Conservation (phyloP, 768 basidiomycete species). For the Collybia mongolica region DNA sequence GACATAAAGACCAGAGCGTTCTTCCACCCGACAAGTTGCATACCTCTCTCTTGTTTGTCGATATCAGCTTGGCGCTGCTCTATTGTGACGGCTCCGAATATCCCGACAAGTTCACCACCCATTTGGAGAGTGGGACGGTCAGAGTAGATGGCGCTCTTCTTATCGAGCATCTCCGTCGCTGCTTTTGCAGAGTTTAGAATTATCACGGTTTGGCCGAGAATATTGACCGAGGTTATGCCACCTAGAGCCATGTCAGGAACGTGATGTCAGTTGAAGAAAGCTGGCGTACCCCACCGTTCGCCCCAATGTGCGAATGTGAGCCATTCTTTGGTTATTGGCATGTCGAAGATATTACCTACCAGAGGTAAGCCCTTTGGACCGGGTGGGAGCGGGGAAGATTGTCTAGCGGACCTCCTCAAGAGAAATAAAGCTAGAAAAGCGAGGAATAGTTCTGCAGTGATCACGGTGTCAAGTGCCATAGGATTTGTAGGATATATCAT, state of each 20-base stretch:
- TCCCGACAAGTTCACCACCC: conserved; percentile 56
- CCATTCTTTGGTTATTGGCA: conserved; percentile 51
- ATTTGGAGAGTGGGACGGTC: conserved; percentile 56
- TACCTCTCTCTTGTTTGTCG: no score
- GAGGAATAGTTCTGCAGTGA: conserved; percentile 30
- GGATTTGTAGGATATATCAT: no score
- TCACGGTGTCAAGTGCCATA: conserved; percentile 7
- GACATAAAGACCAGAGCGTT: conserved; percentile 53
- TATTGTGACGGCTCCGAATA: no score
- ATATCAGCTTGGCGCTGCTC: no score
- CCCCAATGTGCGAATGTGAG: conserved; percentile 54
- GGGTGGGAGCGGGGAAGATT: conserved; percentile 35
- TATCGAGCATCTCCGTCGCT: conserved; percentile 62
- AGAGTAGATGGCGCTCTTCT: conserved; percentile 64
- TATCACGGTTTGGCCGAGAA: conserved; percentile 58
- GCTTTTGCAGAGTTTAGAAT: conserved; percentile 51
- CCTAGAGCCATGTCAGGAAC: conserved; percentile 31
- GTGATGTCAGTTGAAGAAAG: no score
- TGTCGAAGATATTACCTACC: conserved; percentile 51
- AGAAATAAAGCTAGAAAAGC: conserved; percentile 32
- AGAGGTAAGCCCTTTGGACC: conserved; percentile 54
- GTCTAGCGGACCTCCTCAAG: conserved; percentile 26
- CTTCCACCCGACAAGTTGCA: conserved; percentile 22
- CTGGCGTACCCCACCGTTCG: conserved; percentile 43
- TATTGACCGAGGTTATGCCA: conserved; percentile 56